Conservation (phyloP, 2,329 filamentous ascomycete genomes). For the Alternaria gaisen region DNA sequence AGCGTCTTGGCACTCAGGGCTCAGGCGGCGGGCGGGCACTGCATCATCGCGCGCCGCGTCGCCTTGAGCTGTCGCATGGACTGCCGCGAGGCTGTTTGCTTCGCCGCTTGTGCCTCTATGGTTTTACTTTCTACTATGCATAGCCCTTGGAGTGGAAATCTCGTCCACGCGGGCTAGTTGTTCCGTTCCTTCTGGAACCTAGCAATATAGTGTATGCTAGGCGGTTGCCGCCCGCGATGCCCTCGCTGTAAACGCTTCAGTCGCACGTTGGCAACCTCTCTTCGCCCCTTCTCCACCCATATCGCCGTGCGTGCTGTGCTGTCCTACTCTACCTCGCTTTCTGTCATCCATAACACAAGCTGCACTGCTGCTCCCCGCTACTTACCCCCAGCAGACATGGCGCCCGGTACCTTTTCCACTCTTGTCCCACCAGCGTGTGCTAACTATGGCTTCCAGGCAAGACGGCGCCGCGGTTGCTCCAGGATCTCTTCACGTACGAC, state of each 20-base stretch:
- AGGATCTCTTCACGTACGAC: conserved; percentile 63
- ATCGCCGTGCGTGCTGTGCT: conserved; percentile 14
- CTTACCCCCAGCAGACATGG: conserved; percentile 23
- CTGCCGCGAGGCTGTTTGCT: not conserved
- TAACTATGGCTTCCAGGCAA: conserved; percentile 52
- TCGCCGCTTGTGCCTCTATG: not conserved
- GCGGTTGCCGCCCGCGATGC: conserved; percentile 31
- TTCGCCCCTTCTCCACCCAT: conserved; percentile 17
- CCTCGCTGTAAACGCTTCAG: conserved; percentile 21
- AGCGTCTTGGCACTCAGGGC: conserved; percentile 14
- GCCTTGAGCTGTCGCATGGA: conserved; percentile 4
- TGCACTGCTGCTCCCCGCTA: conserved; percentile 7
- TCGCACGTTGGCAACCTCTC: conserved; percentile 18
- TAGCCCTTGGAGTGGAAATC: not conserved
- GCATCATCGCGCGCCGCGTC: conserved; percentile 21
- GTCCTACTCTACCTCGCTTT: not conserved
- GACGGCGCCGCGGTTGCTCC: conserved; percentile 60
- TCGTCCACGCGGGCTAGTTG: not conserved
- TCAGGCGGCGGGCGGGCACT: conserved; percentile 8
- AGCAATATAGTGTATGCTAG: conserved; percentile 11
- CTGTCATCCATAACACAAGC: conserved; percentile 5
- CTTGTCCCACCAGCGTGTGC: conserved; percentile 10
- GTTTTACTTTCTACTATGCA: not conserved
- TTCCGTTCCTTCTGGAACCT: not conserved
- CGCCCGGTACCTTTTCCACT: conserved; percentile 30